These are phyloP conservation scores for Schoenoplectus tabernaemontani DNA, from an alignment of 202 grass and related monocot species.

Conservation along the genomic window DNA sequence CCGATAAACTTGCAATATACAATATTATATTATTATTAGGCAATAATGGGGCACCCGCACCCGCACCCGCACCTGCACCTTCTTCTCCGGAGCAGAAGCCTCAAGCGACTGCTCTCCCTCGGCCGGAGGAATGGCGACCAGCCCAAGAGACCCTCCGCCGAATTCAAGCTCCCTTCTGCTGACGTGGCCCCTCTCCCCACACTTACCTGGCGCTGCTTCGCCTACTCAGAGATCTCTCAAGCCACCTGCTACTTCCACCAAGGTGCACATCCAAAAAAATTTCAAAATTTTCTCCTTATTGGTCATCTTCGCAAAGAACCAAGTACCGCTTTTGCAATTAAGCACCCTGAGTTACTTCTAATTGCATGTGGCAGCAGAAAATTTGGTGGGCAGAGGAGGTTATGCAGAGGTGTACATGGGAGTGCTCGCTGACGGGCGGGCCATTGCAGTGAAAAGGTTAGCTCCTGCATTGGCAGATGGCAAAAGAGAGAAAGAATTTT, in stretches of 20 bases:
- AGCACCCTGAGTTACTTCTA: neutral
- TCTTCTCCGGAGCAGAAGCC: conserved; percentile 60
- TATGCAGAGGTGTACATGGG: conserved; percentile 94
- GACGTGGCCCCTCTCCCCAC: conserved; percentile 16
- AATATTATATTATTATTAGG: neutral
- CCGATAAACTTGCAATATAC: neutral
- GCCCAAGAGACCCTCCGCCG: neutral
- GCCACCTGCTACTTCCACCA: conserved; percentile 69
- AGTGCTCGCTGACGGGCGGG: conserved; percentile 34
- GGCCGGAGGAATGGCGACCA: conserved; percentile 51
- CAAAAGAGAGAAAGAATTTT: conserved; percentile 88
- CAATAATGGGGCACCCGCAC: conserved; percentile 26
- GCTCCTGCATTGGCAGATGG: conserved; percentile 42
- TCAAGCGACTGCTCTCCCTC: conserved; percentile 76
- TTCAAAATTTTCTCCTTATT: too few relatives aligned
- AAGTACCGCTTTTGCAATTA: neutral
- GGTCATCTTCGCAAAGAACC: neutral
- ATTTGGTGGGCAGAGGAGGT: conserved; percentile 73
- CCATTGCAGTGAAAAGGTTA: conserved; percentile 77
- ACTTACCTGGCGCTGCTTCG: conserved; percentile 75
- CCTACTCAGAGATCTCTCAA: conserved; percentile 51
- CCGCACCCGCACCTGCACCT: too few relatives aligned
- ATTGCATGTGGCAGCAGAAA: conserved; percentile 32
- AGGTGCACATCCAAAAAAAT: conserved; percentile 41
- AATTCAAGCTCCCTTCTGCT: neutral